Evolutionary conservation across 2,329 filamentous ascomycete genomes (phyloP).

Genomic region (Phyllosticta citrichinensis): DNA sequence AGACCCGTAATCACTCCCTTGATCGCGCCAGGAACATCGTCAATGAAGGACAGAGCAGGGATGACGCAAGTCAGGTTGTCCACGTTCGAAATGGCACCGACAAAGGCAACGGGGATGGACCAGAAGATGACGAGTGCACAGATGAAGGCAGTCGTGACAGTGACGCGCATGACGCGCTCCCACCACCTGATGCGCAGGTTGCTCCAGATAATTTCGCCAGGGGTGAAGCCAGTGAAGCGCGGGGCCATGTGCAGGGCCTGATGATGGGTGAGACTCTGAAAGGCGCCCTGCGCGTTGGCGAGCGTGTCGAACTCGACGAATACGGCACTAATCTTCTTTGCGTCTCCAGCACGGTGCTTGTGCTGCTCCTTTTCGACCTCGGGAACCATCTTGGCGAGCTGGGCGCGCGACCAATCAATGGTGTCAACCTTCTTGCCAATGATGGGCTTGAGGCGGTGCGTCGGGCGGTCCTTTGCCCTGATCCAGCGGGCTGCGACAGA

Average conservation of each 20-base stretch:
- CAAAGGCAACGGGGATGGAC: slow-evolving; percentile 64
- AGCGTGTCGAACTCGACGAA: slow-evolving; percentile 87
- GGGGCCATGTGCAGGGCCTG: slow-evolving; percentile 79
- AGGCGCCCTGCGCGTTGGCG: slow-evolving; percentile 74
- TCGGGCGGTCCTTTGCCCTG: slow-evolving; percentile 3
- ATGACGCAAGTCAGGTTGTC: slow-evolving; percentile 53
- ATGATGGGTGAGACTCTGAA: slow-evolving; percentile 79
- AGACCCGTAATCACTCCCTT: slow-evolving; percentile 78
- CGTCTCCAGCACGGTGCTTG: neutral
- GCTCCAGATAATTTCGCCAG: slow-evolving; percentile 77
- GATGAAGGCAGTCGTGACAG: slow-evolving; percentile 62
- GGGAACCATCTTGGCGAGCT: slow-evolving; percentile 5
- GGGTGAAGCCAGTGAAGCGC: slow-evolving; percentile 72
- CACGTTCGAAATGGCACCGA: slow-evolving; percentile 81
- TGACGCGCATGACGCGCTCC: slow-evolving; percentile 66
- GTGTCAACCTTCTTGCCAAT: slow-evolving; percentile 11
- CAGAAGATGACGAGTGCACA: slow-evolving; percentile 78
- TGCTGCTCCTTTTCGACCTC: slow-evolving; percentile 7
- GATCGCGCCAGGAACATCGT: slow-evolving; percentile 58
- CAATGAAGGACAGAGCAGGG: slow-evolving; percentile 63
- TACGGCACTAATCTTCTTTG: slow-evolving; percentile 42
- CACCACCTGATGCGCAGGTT: slow-evolving; percentile 79
- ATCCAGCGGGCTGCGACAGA: slow-evolving; percentile 9
- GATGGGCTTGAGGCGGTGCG: slow-evolving; percentile 8
- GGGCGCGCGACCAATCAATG: slow-evolving; percentile 8